These are phyloP conservation scores for Cinnamomum micranthum DNA, from an alignment of 164 flowering plant species.

Conservation along the genomic window DNA sequence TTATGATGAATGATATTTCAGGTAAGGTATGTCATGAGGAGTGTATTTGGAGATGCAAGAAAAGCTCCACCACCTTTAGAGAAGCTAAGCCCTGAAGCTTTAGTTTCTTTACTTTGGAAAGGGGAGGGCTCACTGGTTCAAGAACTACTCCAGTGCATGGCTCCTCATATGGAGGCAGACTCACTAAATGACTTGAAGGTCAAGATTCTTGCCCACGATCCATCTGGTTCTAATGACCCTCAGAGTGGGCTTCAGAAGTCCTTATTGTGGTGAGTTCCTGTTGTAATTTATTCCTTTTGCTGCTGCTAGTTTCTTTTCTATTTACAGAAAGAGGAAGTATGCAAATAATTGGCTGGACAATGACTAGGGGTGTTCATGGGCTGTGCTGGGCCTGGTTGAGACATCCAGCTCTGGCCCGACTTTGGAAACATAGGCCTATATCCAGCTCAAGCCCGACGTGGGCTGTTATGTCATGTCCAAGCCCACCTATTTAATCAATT, in stretches of 20 bases:
- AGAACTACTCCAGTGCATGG: conserved; percentile 77
- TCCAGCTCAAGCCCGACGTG: too few relatives aligned
- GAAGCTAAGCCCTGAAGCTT: conserved; percentile 68
- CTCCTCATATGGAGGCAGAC: conserved; percentile 72
- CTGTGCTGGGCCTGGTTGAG: too few relatives aligned
- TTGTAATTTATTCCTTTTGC: not conserved
- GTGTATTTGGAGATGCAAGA: conserved; percentile 83
- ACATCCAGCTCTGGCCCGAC: too few relatives aligned
- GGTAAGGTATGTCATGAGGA: conserved; percentile 95
- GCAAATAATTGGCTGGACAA: too few relatives aligned
- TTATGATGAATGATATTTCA: conserved; percentile 23
- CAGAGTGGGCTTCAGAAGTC: conserved; percentile 66
- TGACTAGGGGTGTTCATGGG: too few relatives aligned
- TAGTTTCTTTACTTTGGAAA: conserved; percentile 72
- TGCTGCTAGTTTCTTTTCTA: not conserved
- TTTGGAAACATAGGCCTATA: too few relatives aligned
- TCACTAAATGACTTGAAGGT: conserved; percentile 53
- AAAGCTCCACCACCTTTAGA: conserved; percentile 92
- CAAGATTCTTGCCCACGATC: conserved; percentile 70
- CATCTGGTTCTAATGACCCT: conserved; percentile 64
- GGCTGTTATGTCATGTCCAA: too few relatives aligned
- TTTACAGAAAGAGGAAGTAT: not conserved
- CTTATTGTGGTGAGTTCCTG: conserved; percentile 60
- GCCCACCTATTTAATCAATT: too few relatives aligned
- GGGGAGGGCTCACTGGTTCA: conserved; percentile 92